Base-by-base conservation (phyloP, 1,284 basidiomycete genomes). In the Bondarzewia mesenterica region DNA sequence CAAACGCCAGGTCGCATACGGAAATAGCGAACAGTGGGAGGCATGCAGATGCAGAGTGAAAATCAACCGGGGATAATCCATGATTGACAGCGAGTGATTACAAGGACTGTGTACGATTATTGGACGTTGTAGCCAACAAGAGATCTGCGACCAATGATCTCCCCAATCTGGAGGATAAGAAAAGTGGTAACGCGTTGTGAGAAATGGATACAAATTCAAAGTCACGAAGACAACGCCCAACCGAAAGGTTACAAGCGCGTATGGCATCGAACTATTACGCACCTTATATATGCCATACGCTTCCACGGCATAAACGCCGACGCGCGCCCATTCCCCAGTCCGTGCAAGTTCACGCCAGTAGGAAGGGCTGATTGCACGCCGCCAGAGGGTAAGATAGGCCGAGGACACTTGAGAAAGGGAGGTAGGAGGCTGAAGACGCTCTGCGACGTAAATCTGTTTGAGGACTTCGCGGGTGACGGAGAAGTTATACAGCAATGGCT, bases 361-460 rank as follows among this genome's bases (percentile, higher is more conserved):
- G 22, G 72, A 69, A 1, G 73, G 67, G 66, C 79, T 84, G 50
- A 69, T 72, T 16, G 83, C 85, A 49, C 80, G 80, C 38, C 75
- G 61, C 76, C 79, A 92, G 55, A 97, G 72, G 38, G 81, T 75
- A 50, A 78, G 69, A 68, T 94, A 96, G 21, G 85, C 86, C 50
- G 73, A 72, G 41, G 76, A 71, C 66, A 92, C 69, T 48, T 81
- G 70, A 35, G 73, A 66, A 46, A 89, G 51, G 22, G 82, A 82
- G 14, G 75, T 75, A 20, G 94, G 95, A 15, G 91, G 91, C 44
- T 86, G 80, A 47, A 98, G 78, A 52, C 82, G 80, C 72, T 98
- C 95, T 42, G 85, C 82, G 55, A 89, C 68, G 73, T 97, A 98
- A 52, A 98, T 80, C 63, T 95, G 91, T 72, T 94, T 93, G 57